Base-by-base conservation (phyloP, 2,329 filamentous ascomycete genomes). In the Rachicladosporium sp. region DNA sequence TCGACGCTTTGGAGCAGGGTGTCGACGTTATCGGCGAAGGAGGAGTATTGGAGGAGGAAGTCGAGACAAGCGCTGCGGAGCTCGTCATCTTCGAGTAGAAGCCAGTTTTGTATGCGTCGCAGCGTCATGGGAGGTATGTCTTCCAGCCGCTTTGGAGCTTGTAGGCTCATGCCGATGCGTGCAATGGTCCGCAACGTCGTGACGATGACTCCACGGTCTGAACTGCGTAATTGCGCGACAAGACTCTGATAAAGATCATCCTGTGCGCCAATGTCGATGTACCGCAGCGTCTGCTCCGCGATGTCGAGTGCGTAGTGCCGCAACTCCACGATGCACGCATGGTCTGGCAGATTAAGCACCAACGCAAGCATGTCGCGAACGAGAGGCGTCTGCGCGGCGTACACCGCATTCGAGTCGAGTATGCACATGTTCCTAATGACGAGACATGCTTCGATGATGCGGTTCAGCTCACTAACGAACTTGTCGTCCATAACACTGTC, bases 371-470 rank as follows among this genome's bases (percentile, higher is more conserved):
- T 73, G 52, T 95, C 88, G 55, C 82, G 80, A 31, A 93, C 67
- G 1, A 86, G 71, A 10, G 75, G 75, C 44, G 89, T 78, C 15
- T 81, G 77, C 4, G 85, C 74, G 52, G 93, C 73, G 57, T 87
- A 91, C 13, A 73, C 65, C 0, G 89, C 89, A 56, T 98, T 98
- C 46, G 94, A 87, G 13, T 80, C 76, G 13, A 95, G 68, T 61
- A 93, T 83, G n/a, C 88, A 80, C 87, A 98, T 95, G 59, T 98
- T 98, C 37, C 91, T 78, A 33, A 96, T 70, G 12, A 93, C 88
- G 35, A 96, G 67, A 12, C 82, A 79, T 2, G 91, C 87, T 60
- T 96, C 88, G 15, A 82, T 89, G 45, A 93, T 73, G 47, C 85
- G 75, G 10, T 82, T 74, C 44, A 96, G 69, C 32, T 73, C 68